These are phyloP conservation scores for Didymellaceae sp. DNA, from an alignment of 2,329 filamentous ascomycete genomes.

Conservation along the genomic window DNA sequence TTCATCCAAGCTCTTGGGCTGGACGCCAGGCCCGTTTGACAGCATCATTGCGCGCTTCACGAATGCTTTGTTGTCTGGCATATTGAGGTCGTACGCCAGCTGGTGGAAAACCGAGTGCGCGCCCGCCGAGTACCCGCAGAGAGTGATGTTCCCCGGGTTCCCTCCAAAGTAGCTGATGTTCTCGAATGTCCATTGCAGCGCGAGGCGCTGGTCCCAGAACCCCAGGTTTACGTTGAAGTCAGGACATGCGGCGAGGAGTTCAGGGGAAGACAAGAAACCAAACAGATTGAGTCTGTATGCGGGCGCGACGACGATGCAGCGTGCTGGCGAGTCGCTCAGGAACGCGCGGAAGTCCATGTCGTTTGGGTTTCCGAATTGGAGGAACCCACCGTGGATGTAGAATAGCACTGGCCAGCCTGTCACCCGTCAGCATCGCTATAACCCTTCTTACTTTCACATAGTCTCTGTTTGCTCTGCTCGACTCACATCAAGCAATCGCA, in stretches of 20 bases:
- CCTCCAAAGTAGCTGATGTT: conserved; percentile 61
- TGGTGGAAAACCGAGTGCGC: conserved; percentile 65
- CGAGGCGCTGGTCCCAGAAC: conserved; percentile 64
- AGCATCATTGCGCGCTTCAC: conserved; percentile 62
- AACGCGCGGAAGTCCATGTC: conserved; percentile 54
- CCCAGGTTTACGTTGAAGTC: conserved; percentile 57
- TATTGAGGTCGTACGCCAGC: conserved; percentile 61
- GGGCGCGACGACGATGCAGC: conserved; percentile 60
- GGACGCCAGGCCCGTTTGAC: conserved; percentile 60
- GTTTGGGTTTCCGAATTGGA: conserved; percentile 63
- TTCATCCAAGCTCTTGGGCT: conserved; percentile 57
- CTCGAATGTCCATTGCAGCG: conserved; percentile 62
- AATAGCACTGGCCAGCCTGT: conserved; percentile 64
- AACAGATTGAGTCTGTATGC: conserved; percentile 64
- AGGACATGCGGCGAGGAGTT: conserved; percentile 51
- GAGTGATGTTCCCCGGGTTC: conserved; percentile 58
- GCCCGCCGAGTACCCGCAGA: conserved; percentile 64
- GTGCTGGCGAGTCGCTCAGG: conserved; percentile 55
- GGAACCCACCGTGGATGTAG: conserved; percentile 64
- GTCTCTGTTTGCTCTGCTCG: too few relatives aligned
- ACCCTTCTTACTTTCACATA: too few relatives aligned
- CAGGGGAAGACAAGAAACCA: conserved; percentile 61
- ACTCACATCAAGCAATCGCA: too few relatives aligned
- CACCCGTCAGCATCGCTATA: too few relatives aligned
- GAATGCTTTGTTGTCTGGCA: conserved; percentile 54